Conservation (phyloP, 129 eudicot genomes). For the Flaveria brownii region DNA sequence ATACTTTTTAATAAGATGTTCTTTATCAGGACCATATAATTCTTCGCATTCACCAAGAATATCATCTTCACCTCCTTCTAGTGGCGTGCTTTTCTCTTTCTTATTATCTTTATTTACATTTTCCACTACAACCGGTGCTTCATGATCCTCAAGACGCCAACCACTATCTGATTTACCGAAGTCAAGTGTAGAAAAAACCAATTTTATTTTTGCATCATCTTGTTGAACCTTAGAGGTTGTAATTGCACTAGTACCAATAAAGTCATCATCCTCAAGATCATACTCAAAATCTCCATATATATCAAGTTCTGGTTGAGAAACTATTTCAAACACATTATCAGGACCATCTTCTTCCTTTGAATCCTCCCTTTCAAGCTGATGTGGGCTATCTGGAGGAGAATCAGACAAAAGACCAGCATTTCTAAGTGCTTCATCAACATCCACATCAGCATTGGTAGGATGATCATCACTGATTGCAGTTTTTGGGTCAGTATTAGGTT, state of each 20-base stretch:
- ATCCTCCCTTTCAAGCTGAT: conserved; percentile 35
- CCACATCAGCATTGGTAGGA: conserved; percentile 41
- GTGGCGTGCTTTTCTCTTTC: conserved; percentile 22
- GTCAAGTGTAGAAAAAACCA: conserved; percentile 67
- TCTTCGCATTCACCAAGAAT: conserved; percentile 78
- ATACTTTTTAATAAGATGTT: conserved; percentile 56
- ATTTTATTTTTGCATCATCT: conserved; percentile 59
- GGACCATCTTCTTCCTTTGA: conserved; percentile 49
- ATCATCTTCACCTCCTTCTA: conserved; percentile 54
- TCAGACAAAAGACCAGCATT: conserved; percentile 85
- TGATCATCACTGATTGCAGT: conserved; percentile 35
- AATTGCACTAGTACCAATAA: conserved; percentile 52
- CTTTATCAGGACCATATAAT: conserved; percentile 92
- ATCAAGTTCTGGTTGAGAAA: conserved; percentile 75
- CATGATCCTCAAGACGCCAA: conserved; percentile 34
- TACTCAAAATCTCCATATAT: conserved; percentile 94
- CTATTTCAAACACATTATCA: conserved; percentile 76
- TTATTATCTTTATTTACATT: conserved; percentile 15
- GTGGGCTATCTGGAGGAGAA: conserved; percentile 80
- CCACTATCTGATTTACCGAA: conserved; percentile 35
- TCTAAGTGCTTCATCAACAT: conserved; percentile 79
- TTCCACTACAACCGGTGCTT: conserved; percentile 30
- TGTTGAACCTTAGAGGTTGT: conserved; percentile 47
- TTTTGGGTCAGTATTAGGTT: conserved; percentile 33
- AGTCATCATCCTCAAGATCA: conserved; percentile 82